Conservation (phyloP, 148 eudicot genomes). For the Nepenthes mirabilis region DNA sequence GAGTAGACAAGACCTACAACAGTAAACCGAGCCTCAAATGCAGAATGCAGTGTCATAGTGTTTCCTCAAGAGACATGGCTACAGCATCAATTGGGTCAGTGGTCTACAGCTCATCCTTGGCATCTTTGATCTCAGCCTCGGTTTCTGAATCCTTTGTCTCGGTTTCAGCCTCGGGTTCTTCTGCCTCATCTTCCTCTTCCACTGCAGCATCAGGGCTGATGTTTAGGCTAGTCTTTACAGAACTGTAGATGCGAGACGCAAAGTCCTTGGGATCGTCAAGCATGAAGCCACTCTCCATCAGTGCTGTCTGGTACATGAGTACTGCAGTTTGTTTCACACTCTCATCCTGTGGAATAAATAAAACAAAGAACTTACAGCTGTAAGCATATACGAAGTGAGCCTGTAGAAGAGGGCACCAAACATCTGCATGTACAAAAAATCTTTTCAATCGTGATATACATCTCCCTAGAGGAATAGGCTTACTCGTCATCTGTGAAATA, state of each 20-base stretch:
- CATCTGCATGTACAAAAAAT: neutral
- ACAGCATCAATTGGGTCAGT: neutral
- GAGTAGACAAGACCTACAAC: too few relatives aligned
- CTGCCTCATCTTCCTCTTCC: conserved; percentile 76
- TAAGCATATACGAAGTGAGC: neutral
- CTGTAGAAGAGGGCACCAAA: neutral
- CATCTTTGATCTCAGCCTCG: conserved; percentile 19
- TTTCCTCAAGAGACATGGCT: too few relatives aligned
- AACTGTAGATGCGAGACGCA: conserved; percentile 59
- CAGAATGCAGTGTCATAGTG: too few relatives aligned
- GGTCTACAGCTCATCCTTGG: conserved; percentile 70
- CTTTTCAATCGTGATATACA: too few relatives aligned
- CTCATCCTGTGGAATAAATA: conserved; percentile 34
- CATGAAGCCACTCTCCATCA: conserved; percentile 85
- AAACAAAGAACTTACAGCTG: neutral
- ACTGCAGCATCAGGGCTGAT: conserved; percentile 65
- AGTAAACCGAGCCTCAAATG: too few relatives aligned
- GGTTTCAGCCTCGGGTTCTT: conserved; percentile 49
- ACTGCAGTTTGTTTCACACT: conserved; percentile 62
- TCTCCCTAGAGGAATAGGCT: too few relatives aligned
- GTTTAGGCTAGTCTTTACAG: conserved; percentile 59
- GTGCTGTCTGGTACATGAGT: conserved; percentile 88
- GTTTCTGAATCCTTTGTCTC: conserved; percentile 26
- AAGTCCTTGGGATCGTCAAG: conserved; percentile 75
- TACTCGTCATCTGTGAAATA: too few relatives aligned